A percentile compares a stretch with the other conserved stretches of the same genome.
Evolutionary conservation across 2,329 filamentous ascomycete species (phyloP).

Genomic region (Alternaria incomplexa): DNA sequence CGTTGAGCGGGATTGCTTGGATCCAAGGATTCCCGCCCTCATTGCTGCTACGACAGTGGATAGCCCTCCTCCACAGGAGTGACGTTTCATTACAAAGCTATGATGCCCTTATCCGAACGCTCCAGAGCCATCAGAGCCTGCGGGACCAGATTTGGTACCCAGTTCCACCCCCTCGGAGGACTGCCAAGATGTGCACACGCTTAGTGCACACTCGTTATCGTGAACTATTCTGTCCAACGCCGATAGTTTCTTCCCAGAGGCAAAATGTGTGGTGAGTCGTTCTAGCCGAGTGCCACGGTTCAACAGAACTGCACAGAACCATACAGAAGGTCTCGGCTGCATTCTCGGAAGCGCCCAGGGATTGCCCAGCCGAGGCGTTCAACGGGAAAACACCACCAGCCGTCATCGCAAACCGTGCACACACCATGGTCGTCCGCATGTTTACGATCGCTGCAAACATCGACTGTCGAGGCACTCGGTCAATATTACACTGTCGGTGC

Average conservation of each 20-base stretch:
- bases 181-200: background rate
- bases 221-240: background rate
- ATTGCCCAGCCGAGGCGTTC: slow-evolving; percentile 23
- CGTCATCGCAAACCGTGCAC: slow-evolving; percentile 25
- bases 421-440: background rate
- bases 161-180: background rate
- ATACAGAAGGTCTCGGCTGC: slow-evolving; percentile 18
- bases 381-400: slow-evolving; percentile 11
- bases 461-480: background rate
- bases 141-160: background rate
- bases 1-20: slow-evolving; percentile 27
- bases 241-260: background rate
- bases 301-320: slow-evolving; percentile 12
- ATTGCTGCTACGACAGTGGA: background rate
- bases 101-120: background rate
- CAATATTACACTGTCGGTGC: slow-evolving; percentile 1
- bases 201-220: slow-evolving; percentile 1
- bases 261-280: background rate
- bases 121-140: background rate
- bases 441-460: background rate
- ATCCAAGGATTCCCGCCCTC: slow-evolving; percentile 28
- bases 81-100: background rate
- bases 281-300: slow-evolving; percentile 6
- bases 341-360: slow-evolving; percentile 24
- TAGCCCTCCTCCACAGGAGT: background rate